Percentiles rank a stretch among this genome's conserved stretches.
Conservation (phyloP, 2,329 filamentous ascomycete species). For the Plectosphaerella plurivora region DNA sequence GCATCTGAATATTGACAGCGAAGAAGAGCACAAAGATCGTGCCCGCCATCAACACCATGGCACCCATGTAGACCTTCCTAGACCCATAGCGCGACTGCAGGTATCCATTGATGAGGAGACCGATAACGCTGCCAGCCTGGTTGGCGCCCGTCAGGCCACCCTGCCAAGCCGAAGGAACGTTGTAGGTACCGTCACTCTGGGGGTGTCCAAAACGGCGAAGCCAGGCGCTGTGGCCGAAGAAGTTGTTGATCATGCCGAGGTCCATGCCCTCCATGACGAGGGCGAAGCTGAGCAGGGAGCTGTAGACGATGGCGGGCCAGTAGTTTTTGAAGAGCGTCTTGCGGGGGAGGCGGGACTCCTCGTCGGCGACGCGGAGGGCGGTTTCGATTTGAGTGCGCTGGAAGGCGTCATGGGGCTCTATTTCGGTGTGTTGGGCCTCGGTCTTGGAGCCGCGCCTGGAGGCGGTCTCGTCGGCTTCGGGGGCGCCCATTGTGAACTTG, state of each 20-base stretch:
- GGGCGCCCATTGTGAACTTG: background rate
- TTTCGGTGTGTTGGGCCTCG: background rate
- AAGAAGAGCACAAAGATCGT: constrained; percentile 35
- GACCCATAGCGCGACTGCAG: constrained; percentile 28
- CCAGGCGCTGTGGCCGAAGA: background rate
- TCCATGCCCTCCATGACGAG: constrained; percentile 2
- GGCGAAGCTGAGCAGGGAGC: background rate
- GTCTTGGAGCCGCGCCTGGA: background rate
- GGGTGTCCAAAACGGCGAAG: background rate
- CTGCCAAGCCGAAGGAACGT: constrained; percentile 25
- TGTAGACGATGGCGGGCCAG: background rate
- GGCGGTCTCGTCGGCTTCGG: background rate
- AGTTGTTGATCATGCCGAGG: constrained; percentile 1
- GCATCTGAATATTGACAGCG: constrained; percentile 22
- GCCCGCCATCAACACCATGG: constrained; percentile 24
- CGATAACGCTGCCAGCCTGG: constrained; percentile 36
- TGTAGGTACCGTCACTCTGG: background rate
- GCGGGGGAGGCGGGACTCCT: background rate
- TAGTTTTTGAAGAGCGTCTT: background rate
- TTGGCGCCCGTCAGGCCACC: constrained; percentile 34
- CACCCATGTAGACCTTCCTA: constrained; percentile 29
- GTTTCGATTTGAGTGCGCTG: background rate
- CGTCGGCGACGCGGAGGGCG: background rate
- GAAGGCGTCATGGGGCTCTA: background rate
- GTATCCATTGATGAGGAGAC: constrained; percentile 34